These are phyloP conservation scores for Microthyrium microscopicum DNA, from an alignment of 2,329 filamentous ascomycete genomes.

Conservation along the genomic window DNA sequence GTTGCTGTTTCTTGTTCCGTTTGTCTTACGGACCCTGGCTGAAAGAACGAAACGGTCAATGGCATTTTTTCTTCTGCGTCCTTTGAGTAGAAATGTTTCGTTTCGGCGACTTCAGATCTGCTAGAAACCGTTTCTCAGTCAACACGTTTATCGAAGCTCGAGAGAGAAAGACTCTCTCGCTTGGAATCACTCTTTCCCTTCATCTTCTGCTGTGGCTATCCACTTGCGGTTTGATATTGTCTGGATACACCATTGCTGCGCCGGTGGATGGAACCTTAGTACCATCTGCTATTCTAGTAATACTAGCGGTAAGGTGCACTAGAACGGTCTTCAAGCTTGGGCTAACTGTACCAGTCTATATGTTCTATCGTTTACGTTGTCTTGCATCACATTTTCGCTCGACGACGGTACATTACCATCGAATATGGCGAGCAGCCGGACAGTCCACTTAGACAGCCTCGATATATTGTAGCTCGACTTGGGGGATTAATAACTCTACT, in stretches of 20 bases:
- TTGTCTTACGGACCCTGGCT: too few relatives aligned
- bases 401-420: conserved; percentile 17
- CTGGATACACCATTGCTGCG: conserved; percentile 17
- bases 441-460: conserved; percentile 15
- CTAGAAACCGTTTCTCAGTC: conserved; percentile 10
- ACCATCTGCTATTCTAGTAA: conserved; percentile 17
- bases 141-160: not conserved
- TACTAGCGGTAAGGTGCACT: conserved; percentile 16
- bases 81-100: not conserved
- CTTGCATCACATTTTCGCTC: conserved; percentile 19
- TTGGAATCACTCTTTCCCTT: conserved; percentile 18
- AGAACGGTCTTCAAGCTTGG: not conserved
- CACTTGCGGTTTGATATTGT: conserved; percentile 13
- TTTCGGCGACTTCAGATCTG: not conserved
- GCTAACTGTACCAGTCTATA: conserved; percentile 13
- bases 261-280: conserved; percentile 15
- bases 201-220: conserved; percentile 20
- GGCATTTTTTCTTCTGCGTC: too few relatives aligned
- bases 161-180: conserved; percentile 10
- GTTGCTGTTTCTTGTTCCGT: too few relatives aligned
- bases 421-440: conserved; percentile 13
- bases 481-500: conserved; percentile 17
- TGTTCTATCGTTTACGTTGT: conserved; percentile 18
- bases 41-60: too few relatives aligned
- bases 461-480: conserved; percentile 18